Base-by-base conservation (phyloP, 805 yeast species). In the Nakazawaea sp. region DNA sequence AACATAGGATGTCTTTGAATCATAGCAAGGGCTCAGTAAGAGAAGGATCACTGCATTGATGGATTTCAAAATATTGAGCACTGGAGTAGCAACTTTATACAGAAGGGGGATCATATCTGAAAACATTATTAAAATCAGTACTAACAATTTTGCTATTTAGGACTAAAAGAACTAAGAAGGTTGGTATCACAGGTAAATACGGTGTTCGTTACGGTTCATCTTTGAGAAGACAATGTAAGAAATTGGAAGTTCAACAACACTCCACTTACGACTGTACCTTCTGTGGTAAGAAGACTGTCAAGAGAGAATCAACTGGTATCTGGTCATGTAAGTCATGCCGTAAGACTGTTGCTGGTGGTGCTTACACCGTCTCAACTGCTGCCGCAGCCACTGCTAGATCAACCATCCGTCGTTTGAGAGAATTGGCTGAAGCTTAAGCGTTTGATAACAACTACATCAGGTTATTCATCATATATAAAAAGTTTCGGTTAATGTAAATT, bases 191-290 rank as follows among this genome's bases (percentile, higher is more conserved):
- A 71, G 99, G 99, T 82, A 94, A 94, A 80, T 92, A 87, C 82
- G 99, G 99, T 87, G 97, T 92, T 77, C 89, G 99, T 81, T 92
- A 92, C 80, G 96, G 99, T 89, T 90, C 98, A 62, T 94, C 99
- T 53, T 79, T 92, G 72, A 90, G 99, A 84, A 87, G 97, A 77
- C 97, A 88, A 75, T 85, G 95, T 80, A 89, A 89, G 83, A 92
- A 92, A 80, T 78, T 92, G 72, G 98, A 94, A 78, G 82, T 87
- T 63, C 97, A 88, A 75, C 97, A 89, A 72, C 98, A 90, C 75
- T 84, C 98, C 61, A 86, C 85, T 68, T 92, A 94, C 83, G 95
- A 86, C 72, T 92, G 97, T 73, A 79, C 98, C 49, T 92, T 92
- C 97, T 90, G 97, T 76, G 99, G 99, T 73, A 92, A 92, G 85